Percentiles rank a stretch among this genome's conserved stretches.
Conservation (phyloP, 2,329 filamentous ascomycete species). For the Amphichorda felina region DNA sequence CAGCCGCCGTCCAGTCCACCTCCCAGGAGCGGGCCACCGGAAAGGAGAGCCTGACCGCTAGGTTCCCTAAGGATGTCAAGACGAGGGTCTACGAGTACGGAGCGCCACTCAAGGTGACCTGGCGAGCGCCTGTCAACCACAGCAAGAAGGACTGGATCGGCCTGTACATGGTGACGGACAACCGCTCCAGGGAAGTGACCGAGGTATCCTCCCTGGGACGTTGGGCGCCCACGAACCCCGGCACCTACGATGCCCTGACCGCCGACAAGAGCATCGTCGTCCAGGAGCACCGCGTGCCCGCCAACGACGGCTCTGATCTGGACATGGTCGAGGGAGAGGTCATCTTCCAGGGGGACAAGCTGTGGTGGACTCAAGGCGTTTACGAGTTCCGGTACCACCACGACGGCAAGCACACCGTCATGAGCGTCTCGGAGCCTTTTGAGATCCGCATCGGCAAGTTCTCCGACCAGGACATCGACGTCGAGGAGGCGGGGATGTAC, state of each 20-base stretch:
- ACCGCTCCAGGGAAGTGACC: slow-evolving; percentile 73
- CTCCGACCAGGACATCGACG: slow-evolving; percentile 57
- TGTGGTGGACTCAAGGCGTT: slow-evolving; percentile 94
- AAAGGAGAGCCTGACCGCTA: slow-evolving; percentile 60
- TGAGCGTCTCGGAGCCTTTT: slow-evolving; percentile 88
- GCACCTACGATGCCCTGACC: slow-evolving; percentile 62
- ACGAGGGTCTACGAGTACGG: slow-evolving; percentile 81
- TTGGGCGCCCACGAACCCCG: slow-evolving; percentile 73
- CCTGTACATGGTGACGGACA: slow-evolving; percentile 92
- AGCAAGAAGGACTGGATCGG: slow-evolving; percentile 91
- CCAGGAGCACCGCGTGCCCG: slow-evolving; percentile 48
- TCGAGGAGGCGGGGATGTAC: slow-evolving; percentile 47
- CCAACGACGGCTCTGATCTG: slow-evolving; percentile 36
- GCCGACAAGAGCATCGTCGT: slow-evolving; percentile 67
- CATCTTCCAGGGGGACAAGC: slow-evolving; percentile 79
- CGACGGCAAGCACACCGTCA: slow-evolving; percentile 80
- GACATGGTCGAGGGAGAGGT: slow-evolving; percentile 70
- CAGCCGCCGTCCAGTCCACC: slow-evolving; percentile 33
- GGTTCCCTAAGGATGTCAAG: slow-evolving; percentile 58
- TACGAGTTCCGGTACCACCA: slow-evolving; percentile 98
- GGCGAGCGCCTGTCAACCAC: slow-evolving; percentile 81
- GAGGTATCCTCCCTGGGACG: slow-evolving; percentile 76
- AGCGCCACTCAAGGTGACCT: slow-evolving; percentile 76
- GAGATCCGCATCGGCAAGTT: slow-evolving; percentile 78
- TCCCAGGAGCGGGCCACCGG: slow-evolving; percentile 51